Evolutionary conservation across 2,329 filamentous ascomycete species (phyloP), one percentile per base, ranked within the genome.

Genomic region (Aspergillus thermomutatus): DNA sequence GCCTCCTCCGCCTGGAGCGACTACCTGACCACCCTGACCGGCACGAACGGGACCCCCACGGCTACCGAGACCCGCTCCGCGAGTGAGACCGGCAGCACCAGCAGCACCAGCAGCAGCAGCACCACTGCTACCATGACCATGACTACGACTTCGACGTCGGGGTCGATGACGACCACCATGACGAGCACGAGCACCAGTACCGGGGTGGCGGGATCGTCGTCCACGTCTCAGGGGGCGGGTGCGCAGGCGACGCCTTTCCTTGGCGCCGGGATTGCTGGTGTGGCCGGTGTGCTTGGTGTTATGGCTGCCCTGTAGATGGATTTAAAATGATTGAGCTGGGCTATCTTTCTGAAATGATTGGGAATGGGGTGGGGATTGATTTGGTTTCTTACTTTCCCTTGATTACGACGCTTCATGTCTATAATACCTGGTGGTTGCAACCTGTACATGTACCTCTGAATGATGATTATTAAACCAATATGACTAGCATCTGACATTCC

Each of bases 301-400:
- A 70, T 70, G 66, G 65, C 60, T 58, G 67, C 64, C 53, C 63
- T 70, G 55, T 70, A 69, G 64, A 58, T 28, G n/a, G 31, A 3
- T 45, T 46, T n/a, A 34, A 34, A 27, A 43, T 57, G 9, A 27
- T 19, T 34, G 23, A 26, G n/a, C n/a, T n/a, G n/a, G n/a, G n/a
- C n/a, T n/a, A n/a, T n/a, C n/a, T n/a, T n/a, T n/a, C n/a, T n/a
- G n/a, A n/a, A n/a, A n/a, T n/a, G n/a, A n/a, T n/a, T n/a, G n/a
- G 5, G 10, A 27, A 7, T 21, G 40, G 17, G 37, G 31, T 43
- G 28, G 48, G 40, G n/a, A 49, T 23, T 31, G 26, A 40, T 53
- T 37, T 40, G 21, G n/a, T 26, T 55, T 56, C 47, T 57, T 41
- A 56, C 58, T 49, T 60, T 56, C 56, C 43, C 4, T 56, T 56